Base-by-base conservation (phyloP, 495 filamentous ascomycete species). In the Daldinia decipiens region DNA sequence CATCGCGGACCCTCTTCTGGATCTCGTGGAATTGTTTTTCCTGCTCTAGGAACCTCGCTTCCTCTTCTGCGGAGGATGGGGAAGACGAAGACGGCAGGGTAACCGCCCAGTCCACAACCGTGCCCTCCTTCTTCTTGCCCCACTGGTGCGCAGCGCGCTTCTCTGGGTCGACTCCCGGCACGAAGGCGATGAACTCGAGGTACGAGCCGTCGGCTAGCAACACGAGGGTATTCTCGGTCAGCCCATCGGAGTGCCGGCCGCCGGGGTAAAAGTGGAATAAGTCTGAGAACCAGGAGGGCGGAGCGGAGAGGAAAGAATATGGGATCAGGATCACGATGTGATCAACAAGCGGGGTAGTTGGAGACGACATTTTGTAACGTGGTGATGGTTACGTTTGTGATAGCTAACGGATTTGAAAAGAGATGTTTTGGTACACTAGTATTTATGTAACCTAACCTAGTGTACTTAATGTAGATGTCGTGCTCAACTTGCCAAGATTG, bases 101-200 rank as follows among this genome's bases (percentile, higher is more conserved):
- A 32, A 89, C 72, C 0, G 86, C 86, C 71, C 82, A 87, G 65
- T 88, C 87, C 40, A 87, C 80, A 56, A 86, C 79, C 6, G 82
- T 79, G 50, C 77, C 79, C 19, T 78, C 72, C n/a, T 68, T 52
- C 58, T 82, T 81, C 8, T 66, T 36, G 4, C 83, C 86, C 87
- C 86, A 90, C 47, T 82, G 82, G 65, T 88, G 85, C 4, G 76
- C 75, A 12, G 68, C 71, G 26, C 83, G 80, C 17, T 72, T 67
- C 5, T 65, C 72, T 0, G 81, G 79, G 54, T 80, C 74, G 13
- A 62, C 13, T 56, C 83, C 83, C 36, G 83, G 72, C 34, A 87
- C 81, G 77, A 89, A 89, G 59, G 84, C 84, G 70, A 89, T 86
- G 9, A 89, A 79, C 73, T 89, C 87, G 62, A 89, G 72, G 78